Percentiles rank a stretch among this genome's conserved stretches.
phyloP scores from a whole-genome alignment of 768 basidiomycete genomes.

The Obba rivulosa region DNA sequence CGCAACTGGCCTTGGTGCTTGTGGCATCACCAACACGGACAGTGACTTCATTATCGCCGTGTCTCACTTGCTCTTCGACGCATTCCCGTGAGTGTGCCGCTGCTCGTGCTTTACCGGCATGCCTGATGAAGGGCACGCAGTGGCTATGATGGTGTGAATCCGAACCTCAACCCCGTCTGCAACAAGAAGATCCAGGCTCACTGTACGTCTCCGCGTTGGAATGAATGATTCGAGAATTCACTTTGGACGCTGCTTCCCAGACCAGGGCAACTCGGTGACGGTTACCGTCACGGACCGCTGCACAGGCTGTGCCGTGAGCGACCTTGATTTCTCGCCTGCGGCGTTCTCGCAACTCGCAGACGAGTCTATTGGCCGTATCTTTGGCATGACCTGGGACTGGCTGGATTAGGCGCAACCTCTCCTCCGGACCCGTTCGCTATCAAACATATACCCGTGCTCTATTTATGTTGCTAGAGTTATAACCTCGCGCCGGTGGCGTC shows the following conservation, averaged over 20 bases:
- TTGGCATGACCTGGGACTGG: slow-evolving; percentile 40
- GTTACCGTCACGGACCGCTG: slow-evolving; percentile 63
- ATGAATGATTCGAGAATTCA: neutral
- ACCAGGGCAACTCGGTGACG: slow-evolving; percentile 41
- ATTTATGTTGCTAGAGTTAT: too few species aligned
- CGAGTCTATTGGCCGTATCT: slow-evolving; percentile 44
- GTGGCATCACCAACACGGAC: slow-evolving; percentile 52
- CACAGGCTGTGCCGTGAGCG: slow-evolving; percentile 39
- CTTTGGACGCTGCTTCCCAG: slow-evolving; percentile 30
- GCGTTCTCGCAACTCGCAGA: slow-evolving; percentile 50
- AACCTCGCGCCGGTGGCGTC: too few species aligned
- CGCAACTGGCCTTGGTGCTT: slow-evolving; percentile 55
- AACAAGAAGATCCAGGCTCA: slow-evolving; percentile 33
- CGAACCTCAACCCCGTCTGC: slow-evolving; percentile 76
- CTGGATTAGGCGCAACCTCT: too few species aligned
- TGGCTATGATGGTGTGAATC: slow-evolving; percentile 53
- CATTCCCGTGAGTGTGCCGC: slow-evolving; percentile 44
- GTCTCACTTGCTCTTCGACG: slow-evolving; percentile 52
- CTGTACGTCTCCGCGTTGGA: slow-evolving; percentile 37
- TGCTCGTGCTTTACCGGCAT: neutral
- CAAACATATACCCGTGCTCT: too few species aligned
- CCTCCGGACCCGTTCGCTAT: too few species aligned
- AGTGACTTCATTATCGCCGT: slow-evolving; percentile 53
- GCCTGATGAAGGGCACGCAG: slow-evolving; percentile 27
- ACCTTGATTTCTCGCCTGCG: slow-evolving; percentile 59